Evolutionary conservation across 176 grass and related monocot genomes (phyloP).

Genomic region (Oryza coarctata): DNA sequence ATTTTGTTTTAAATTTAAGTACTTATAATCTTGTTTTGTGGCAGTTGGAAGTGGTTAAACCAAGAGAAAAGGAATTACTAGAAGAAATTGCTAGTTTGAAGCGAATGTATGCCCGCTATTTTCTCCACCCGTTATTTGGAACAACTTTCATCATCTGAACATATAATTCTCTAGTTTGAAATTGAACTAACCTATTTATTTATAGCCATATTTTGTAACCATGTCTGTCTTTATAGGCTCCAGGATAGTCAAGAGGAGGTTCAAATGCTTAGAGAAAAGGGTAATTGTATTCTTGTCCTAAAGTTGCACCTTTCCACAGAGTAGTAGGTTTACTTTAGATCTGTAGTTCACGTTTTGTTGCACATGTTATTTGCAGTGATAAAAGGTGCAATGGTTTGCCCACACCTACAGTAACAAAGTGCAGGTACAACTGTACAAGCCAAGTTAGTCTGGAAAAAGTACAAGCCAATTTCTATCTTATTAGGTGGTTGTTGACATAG

Average conservation of each 20-base stretch:
- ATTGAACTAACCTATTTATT: background rate
- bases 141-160: background rate
- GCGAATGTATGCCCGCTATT: constrained; percentile 13
- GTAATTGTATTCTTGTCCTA: background rate
- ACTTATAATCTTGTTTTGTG: background rate
- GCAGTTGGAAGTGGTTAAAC: constrained; percentile 24
- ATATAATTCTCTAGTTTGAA: background rate
- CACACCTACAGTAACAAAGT: constrained; percentile 8
- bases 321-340: background rate
- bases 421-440: background rate
- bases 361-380: background rate
- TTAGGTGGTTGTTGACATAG: constrained; percentile 4
- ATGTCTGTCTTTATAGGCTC: constrained; percentile 18
- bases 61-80: constrained; percentile 39
- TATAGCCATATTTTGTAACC: background rate
- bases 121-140: background rate
- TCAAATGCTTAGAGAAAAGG: constrained; percentile 46
- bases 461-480: background rate
- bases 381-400: background rate
- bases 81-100: constrained; percentile 34
- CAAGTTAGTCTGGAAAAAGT: background rate
- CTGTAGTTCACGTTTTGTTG: background rate
- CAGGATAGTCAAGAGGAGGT: constrained; percentile 32
- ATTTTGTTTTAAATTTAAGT: background rate
- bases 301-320: background rate